These are phyloP conservation scores for Fusarium brevicatenulatum DNA, from an alignment of 2,329 filamentous ascomycete genomes.

Conservation along the genomic window DNA sequence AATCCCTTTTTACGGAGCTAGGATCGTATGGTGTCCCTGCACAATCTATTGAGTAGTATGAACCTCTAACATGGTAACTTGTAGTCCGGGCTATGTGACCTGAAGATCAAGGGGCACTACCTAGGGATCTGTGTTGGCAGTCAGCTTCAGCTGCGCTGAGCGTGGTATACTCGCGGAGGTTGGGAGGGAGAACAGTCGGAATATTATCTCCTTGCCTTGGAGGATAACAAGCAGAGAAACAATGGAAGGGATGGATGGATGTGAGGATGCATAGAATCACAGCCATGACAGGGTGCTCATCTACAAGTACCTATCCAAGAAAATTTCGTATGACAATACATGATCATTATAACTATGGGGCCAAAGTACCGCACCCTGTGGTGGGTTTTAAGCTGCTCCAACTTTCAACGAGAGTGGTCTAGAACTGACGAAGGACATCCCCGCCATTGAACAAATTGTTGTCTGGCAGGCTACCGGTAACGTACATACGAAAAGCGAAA, in stretches of 20 bases:
- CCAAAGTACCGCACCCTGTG: slow-evolving; percentile 47
- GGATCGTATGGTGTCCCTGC: slow-evolving; percentile 30
- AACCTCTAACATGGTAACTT: slow-evolving; percentile 1
- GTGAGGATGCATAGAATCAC: slow-evolving; percentile 25
- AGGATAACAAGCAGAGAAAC: slow-evolving; percentile 15
- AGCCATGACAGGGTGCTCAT: slow-evolving; percentile 41
- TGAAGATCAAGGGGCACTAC: slow-evolving; percentile 1
- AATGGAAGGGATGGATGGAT: slow-evolving; percentile 13
- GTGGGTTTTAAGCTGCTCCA: slow-evolving; percentile 21
- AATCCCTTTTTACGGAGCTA: slow-evolving; percentile 30
- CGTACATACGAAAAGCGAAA: slow-evolving; percentile 1
- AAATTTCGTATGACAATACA: slow-evolving; percentile 52
- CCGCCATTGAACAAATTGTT: slow-evolving; percentile 26
- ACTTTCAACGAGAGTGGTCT: slow-evolving; percentile 37
- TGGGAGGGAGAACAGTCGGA: slow-evolving; percentile 20
- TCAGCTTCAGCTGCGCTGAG: slow-evolving; percentile 2
- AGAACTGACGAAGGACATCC: slow-evolving; percentile 36
- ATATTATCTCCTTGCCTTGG: slow-evolving; percentile 11
- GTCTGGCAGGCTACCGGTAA: background rate
- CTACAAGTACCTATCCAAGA: slow-evolving; percentile 46
- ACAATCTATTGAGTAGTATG: slow-evolving; percentile 26
- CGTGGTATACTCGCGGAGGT: background rate
- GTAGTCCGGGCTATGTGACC: slow-evolving; percentile 12
- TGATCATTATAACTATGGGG: slow-evolving; percentile 46
- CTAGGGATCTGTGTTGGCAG: background rate